Conservation (phyloP, 1,284 basidiomycete genomes). For the Neotropicomus parvogracilis region DNA sequence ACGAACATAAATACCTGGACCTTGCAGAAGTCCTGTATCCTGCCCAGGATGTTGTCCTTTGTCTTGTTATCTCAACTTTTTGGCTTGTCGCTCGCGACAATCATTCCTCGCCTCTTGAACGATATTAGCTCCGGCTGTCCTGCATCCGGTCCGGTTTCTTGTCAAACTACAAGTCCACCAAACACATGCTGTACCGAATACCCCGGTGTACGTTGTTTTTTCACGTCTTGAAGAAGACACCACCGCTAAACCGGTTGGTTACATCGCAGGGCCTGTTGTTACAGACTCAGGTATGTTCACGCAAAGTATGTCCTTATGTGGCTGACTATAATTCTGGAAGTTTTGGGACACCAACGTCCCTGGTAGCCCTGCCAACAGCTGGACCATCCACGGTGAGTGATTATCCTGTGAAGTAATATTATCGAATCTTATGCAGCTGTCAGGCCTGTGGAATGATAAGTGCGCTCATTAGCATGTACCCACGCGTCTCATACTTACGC, state of each 20-base stretch:
- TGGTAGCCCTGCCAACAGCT: conserved; percentile 62
- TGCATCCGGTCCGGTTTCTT: conserved; percentile 40
- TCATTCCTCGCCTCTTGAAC: conserved; percentile 31
- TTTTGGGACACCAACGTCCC: conserved; percentile 64
- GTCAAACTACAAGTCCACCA: conserved; percentile 38
- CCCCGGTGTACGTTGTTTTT: conserved; percentile 39
- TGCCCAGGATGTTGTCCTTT: conserved; percentile 11
- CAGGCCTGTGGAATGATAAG: conserved; percentile 53
- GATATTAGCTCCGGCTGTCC: conserved; percentile 42
- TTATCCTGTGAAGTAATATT: neutral
- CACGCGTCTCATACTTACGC: neutral
- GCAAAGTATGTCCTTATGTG: neutral
- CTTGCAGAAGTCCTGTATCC: neutral
- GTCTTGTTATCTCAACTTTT: conserved; percentile 20
- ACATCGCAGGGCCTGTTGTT: conserved; percentile 52
- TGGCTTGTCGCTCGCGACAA: conserved; percentile 9
- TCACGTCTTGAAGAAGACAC: neutral
- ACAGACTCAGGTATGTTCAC: conserved; percentile 54
- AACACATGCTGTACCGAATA: conserved; percentile 52
- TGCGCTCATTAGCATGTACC: neutral
- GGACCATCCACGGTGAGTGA: conserved; percentile 69
- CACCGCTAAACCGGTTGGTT: neutral
- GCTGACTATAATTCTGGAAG: conserved; percentile 31
- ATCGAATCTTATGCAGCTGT: conserved; percentile 1
- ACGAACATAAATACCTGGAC: conserved; percentile 17